phyloP scores from a whole-genome alignment of 257 asterid genomes.

The Euphrasia confusa region DNA sequence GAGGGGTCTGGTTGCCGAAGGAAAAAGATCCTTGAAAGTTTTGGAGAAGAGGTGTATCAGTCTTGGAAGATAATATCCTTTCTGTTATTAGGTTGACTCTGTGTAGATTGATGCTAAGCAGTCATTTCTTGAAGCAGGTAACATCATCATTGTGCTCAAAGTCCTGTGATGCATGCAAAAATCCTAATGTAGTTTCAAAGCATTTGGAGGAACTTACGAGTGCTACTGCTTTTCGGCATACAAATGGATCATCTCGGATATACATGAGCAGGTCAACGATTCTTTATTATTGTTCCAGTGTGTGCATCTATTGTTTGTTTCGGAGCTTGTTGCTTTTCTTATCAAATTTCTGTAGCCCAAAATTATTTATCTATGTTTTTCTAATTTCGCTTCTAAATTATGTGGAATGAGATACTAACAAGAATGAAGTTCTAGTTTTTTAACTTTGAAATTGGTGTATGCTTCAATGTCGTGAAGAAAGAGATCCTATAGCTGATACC shows the following conservation, averaged over 20 bases:
- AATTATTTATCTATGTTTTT: constrained; percentile 4
- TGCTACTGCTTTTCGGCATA: constrained; percentile 39
- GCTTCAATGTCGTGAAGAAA: constrained; percentile 6
- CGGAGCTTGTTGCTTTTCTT: background rate
- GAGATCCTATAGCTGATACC: constrained; percentile 8
- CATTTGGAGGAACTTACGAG: constrained; percentile 64
- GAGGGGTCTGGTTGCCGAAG: constrained; percentile 85
- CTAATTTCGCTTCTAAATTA: background rate
- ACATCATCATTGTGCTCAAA: constrained; percentile 58
- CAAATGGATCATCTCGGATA: constrained; percentile 63
- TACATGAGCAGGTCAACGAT: constrained; percentile 67
- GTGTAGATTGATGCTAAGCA: constrained; percentile 19
- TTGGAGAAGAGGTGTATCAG: constrained; percentile 74
- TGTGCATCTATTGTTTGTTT: constrained; percentile 7
- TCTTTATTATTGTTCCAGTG: constrained; percentile 9
- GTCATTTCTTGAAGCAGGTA: constrained; percentile 51
- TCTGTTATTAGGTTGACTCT: constrained; percentile 16
- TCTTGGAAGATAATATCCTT: constrained; percentile 11
- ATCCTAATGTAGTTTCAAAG: constrained; percentile 65
- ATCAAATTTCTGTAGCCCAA: constrained; percentile 3
- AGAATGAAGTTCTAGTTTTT: background rate
- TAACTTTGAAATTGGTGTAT: background rate
- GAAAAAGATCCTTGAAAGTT: constrained; percentile 83
- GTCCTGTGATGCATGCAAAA: constrained; percentile 86
- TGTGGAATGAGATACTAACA: too few species aligned